Conservation (phyloP, 2,329 filamentous ascomycete genomes). For the Aureobasidium sp. region DNA sequence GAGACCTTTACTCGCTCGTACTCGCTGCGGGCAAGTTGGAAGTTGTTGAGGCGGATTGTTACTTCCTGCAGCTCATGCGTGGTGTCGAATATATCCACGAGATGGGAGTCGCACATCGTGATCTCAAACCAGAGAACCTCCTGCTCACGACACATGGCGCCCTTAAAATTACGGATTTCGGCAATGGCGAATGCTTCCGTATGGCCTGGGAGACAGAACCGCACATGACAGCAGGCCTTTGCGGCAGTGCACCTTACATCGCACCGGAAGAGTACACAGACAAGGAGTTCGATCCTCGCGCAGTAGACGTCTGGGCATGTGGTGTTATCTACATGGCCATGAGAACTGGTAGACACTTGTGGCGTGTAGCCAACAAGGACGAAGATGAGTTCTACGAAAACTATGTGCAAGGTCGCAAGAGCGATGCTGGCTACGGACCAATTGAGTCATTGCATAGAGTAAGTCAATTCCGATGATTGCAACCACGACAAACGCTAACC, state of each 20-base stretch:
- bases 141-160: slow-evolving; percentile 85
- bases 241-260: slow-evolving; percentile 94
- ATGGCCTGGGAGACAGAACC: slow-evolving; percentile 99
- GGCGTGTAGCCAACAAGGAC: slow-evolving; percentile 93
- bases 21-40: slow-evolving; percentile 86
- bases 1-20: slow-evolving; percentile 89
- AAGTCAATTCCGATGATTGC: slow-evolving; percentile 35
- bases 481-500: slow-evolving; percentile 15
- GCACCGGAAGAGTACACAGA: slow-evolving; percentile 93
- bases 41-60: slow-evolving; percentile 88
- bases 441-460: slow-evolving; percentile 94
- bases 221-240: slow-evolving; percentile 95
- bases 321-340: slow-evolving; percentile 99
- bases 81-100: slow-evolving; percentile 99
- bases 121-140: slow-evolving; percentile 94
- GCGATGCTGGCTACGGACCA: slow-evolving; percentile 91
- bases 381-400: slow-evolving; percentile 96
- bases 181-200: slow-evolving; percentile 97
- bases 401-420: slow-evolving; percentile 84
- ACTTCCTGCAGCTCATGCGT: slow-evolving; percentile 98
- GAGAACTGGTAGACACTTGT: slow-evolving; percentile 90
- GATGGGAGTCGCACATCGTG: slow-evolving; percentile 96
- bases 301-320: slow-evolving; percentile 97
- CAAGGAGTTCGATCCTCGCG: slow-evolving; percentile 90
- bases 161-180: slow-evolving; percentile 97